These are phyloP conservation scores for Paspalum notatum DNA, from an alignment of 176 grass and related monocot genomes.

Conservation along the genomic window DNA sequence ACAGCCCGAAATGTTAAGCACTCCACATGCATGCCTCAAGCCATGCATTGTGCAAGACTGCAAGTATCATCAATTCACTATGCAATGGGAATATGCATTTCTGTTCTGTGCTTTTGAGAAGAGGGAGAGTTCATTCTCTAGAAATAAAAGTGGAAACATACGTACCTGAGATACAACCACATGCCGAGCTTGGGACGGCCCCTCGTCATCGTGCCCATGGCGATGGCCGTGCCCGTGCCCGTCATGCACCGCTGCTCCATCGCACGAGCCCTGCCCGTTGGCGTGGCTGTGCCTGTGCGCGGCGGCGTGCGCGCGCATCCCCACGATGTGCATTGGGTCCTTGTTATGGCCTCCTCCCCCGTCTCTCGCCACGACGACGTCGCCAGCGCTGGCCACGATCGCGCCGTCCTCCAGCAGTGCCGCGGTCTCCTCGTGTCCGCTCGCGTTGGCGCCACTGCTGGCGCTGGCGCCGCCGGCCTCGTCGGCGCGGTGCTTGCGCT, in stretches of 20 bases:
- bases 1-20: not conserved
- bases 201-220: slow-evolving; percentile 33
- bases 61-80: not conserved
- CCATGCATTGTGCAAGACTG: not conserved
- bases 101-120: not conserved
- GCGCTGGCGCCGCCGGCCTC: not conserved
- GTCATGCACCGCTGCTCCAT: slow-evolving; percentile 24
- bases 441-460: not conserved
- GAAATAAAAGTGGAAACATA: not conserved
- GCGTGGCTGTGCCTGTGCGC: slow-evolving; percentile 52
- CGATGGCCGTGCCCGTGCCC: slow-evolving; percentile 8
- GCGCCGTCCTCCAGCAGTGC: slow-evolving; percentile 23
- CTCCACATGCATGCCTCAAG: not conserved
- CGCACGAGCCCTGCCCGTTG: slow-evolving; percentile 35
- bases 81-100: not conserved
- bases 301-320: slow-evolving; percentile 61
- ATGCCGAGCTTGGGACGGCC: slow-evolving; percentile 56
- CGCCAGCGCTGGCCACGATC: not conserved
- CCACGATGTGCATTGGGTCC: slow-evolving; percentile 65
- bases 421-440: not conserved
- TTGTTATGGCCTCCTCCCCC: slow-evolving; percentile 11
- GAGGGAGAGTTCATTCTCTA: not conserved
- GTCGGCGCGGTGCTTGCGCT: slow-evolving; percentile 50
- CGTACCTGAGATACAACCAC: slow-evolving; percentile 68
- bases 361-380: not conserved